Evolutionary conservation across 116 monocot species (phyloP).

Genomic region (Dioscorea cayenensis): DNA sequence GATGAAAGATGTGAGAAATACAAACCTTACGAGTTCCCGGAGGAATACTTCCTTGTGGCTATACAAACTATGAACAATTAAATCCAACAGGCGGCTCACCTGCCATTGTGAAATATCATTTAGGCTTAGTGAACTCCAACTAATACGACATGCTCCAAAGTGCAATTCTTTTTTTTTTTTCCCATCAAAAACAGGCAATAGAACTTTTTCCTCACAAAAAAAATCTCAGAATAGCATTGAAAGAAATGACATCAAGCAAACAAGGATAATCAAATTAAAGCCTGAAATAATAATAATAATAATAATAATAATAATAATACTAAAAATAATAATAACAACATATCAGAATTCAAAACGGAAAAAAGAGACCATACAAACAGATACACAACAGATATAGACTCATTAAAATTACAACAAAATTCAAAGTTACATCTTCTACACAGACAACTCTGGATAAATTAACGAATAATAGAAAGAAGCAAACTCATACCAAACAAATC

Average conservation of each 20-base stretch:
- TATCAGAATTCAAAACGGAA: too few relatives aligned
- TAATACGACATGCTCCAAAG: too few relatives aligned
- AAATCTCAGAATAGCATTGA: background rate
- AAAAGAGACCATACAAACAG: too few relatives aligned
- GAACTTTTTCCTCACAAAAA: background rate
- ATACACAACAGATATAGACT: too few relatives aligned
- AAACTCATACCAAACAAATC: background rate
- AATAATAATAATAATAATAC: too few relatives aligned
- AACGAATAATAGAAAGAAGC: too few relatives aligned
- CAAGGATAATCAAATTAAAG: background rate
- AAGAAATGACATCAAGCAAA: background rate
- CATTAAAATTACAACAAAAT: too few relatives aligned
- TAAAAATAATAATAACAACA: too few relatives aligned
- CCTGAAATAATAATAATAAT: background rate
- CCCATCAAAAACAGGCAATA: background rate
- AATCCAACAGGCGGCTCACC: slow-evolving; percentile 89
- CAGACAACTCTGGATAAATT: too few relatives aligned
- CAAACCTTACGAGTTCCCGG: slow-evolving; percentile 92
- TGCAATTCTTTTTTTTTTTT: background rate
- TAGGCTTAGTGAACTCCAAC: background rate
- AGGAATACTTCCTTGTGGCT: slow-evolving; percentile 99
- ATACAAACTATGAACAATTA: slow-evolving; percentile 96
- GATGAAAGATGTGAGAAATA: slow-evolving; percentile 2
- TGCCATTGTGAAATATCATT: slow-evolving; percentile 14
- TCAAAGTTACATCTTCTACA: too few relatives aligned